A percentile compares a stretch with the other conserved stretches of the same genome.
Conservation (phyloP, 768 basidiomycete species). For the Amanita exitialis region DNA sequence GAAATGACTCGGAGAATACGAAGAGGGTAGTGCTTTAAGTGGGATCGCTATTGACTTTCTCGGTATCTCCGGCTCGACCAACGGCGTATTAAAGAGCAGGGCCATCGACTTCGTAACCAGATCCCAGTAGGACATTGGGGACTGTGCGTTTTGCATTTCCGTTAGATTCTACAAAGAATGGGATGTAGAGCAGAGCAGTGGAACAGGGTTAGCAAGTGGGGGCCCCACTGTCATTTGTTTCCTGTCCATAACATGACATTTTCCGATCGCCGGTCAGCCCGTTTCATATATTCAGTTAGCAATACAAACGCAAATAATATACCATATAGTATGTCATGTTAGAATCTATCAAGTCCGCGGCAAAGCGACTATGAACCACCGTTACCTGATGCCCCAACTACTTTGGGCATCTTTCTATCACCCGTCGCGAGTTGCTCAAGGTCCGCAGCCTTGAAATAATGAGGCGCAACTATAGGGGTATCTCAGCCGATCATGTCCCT, state of each 20-base stretch:
- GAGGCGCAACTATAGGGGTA: slow-evolving; percentile 70
- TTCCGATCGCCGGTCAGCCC: not conserved
- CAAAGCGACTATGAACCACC: slow-evolving; percentile 10
- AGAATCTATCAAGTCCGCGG: not conserved
- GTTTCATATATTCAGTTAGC: not conserved
- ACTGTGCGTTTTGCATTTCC: not conserved
- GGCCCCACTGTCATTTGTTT: not conserved
- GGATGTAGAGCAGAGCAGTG: not conserved
- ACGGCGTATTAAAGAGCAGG: slow-evolving; percentile 24
- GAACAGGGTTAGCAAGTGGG: not conserved
- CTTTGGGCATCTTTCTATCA: slow-evolving; percentile 94
- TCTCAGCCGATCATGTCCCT: slow-evolving; percentile 5
- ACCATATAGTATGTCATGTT: not conserved
- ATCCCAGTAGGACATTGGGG: slow-evolving; percentile 13
- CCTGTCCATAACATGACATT: not conserved
- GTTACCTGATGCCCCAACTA: slow-evolving; percentile 31
- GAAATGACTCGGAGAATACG: not conserved
- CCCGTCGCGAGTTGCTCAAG: slow-evolving; percentile 70
- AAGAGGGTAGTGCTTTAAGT: slow-evolving; percentile 15
- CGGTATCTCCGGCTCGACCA: slow-evolving; percentile 18
- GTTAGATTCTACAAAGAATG: not conserved
- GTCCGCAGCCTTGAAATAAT: slow-evolving; percentile 88
- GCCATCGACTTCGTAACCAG: slow-evolving; percentile 19
- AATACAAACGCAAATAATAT: slow-evolving; percentile 6
- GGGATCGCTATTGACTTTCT: slow-evolving; percentile 13